Evolutionary conservation across 2,329 filamentous ascomycete species (phyloP).

Genomic region (Ilyonectria sp.): DNA sequence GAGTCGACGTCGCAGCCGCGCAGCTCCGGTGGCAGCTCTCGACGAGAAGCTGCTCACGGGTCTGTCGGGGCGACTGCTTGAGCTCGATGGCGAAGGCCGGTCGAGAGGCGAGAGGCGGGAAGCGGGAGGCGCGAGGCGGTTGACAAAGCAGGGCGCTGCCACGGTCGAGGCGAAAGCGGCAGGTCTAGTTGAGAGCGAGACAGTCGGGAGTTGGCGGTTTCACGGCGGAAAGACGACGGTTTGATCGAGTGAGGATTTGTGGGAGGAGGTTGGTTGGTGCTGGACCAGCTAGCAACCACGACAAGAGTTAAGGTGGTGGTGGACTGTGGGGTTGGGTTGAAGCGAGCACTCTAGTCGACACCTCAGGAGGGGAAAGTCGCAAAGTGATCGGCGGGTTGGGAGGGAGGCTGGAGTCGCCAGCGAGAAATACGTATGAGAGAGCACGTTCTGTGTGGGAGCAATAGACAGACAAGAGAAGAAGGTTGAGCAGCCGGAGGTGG

Average conservation of each 20-base stretch:
- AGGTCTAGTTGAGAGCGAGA: neutral
- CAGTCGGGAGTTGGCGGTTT: neutral
- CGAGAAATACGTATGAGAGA: neutral
- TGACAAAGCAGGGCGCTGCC: constrained; percentile 18
- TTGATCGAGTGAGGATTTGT: constrained; percentile 4
- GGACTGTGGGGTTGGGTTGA: constrained; percentile 18
- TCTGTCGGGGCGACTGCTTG: constrained; percentile 34
- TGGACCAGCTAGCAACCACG: constrained; percentile 25
- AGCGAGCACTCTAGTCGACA: constrained; percentile 26
- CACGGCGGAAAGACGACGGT: neutral
- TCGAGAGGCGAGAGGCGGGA: constrained; percentile 9
- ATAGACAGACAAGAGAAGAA: constrained; percentile 32
- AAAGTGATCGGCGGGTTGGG: constrained; percentile 14
- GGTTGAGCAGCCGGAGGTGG: constrained; percentile 29
- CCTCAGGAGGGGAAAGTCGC: constrained; percentile 25
- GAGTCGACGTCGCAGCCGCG: constrained; percentile 49
- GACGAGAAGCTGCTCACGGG: constrained; percentile 45
- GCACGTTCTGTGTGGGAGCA: constrained; percentile 27
- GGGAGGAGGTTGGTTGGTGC: constrained; percentile 22
- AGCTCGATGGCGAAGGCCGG: constrained; percentile 9
- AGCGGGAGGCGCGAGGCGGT: constrained; percentile 8
- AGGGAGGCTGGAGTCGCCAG: constrained; percentile 12
- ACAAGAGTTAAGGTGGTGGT: constrained; percentile 1
- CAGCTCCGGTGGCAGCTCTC: constrained; percentile 54
- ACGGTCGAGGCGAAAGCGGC: neutral